A percentile compares a stretch with the other conserved stretches of the same genome.
phyloP scores from a whole-genome alignment of 2,329 filamentous ascomycete species.

The Sclerotinia glacialis region DNA sequence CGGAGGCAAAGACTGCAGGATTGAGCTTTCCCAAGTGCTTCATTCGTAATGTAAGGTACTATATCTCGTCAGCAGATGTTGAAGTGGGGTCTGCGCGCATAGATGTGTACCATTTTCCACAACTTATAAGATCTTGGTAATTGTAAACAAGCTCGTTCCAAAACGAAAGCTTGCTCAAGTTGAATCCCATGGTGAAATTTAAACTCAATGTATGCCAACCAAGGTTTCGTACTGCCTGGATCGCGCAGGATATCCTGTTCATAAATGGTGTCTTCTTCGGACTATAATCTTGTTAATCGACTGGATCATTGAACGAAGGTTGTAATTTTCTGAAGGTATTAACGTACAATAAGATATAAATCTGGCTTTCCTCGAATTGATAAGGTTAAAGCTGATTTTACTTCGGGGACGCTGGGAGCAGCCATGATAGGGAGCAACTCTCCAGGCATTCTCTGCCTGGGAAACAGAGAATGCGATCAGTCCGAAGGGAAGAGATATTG shows the following conservation, averaged over 20 bases:
- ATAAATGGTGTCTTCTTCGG: conserved; percentile 88
- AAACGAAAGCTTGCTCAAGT: conserved; percentile 79
- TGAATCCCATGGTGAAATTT: conserved; percentile 82
- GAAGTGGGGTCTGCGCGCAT: conserved; percentile 1
- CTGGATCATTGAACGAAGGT: background rate
- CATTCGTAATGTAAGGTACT: conserved; percentile 83
- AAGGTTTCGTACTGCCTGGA: conserved; percentile 82
- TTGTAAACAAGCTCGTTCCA: conserved; percentile 87
- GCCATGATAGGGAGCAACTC: conserved; percentile 41
- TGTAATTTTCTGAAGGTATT: background rate
- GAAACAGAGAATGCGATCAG: conserved; percentile 31
- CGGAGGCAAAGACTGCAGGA: conserved; percentile 70
- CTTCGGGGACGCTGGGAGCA: conserved; percentile 34
- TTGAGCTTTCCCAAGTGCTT: conserved; percentile 82
- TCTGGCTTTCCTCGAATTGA: conserved; percentile 38
- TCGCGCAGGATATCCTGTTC: conserved; percentile 93
- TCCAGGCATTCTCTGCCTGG: conserved; percentile 40
- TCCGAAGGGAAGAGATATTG: conserved; percentile 24
- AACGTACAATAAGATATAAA: conserved; percentile 41
- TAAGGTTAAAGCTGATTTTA: conserved; percentile 26
- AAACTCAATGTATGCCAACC: conserved; percentile 90
- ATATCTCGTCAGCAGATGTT: conserved; percentile 27
- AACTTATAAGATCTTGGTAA: conserved; percentile 95
- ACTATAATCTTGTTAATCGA: conserved; percentile 47
- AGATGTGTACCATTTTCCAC: conserved; percentile 76